Conservation (phyloP, 1,284 basidiomycete species). For the Puccinia hordei region DNA sequence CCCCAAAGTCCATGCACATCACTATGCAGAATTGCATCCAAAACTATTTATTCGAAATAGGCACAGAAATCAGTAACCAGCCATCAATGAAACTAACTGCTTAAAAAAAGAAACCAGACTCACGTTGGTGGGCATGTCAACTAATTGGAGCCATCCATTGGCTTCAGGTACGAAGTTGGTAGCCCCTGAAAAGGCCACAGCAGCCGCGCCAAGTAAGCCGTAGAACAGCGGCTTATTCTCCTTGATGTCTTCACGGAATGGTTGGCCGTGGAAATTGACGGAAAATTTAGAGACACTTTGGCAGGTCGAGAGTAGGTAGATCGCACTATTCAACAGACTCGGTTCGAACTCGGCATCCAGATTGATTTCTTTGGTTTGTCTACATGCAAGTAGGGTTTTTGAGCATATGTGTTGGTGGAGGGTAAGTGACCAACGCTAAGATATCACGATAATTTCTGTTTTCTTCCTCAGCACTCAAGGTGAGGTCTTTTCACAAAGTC, state of each 20-base stretch:
- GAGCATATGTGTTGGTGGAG: background rate
- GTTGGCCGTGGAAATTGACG: constrained; percentile 95
- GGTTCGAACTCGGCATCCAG: constrained; percentile 93
- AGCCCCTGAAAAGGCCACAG: constrained; percentile 83
- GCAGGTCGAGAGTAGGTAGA: constrained; percentile 72
- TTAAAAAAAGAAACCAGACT: constrained; percentile 56
- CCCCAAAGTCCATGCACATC: constrained; percentile 86
- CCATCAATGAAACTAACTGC: background rate
- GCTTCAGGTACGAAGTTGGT: constrained; percentile 92
- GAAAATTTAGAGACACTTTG: constrained; percentile 96
- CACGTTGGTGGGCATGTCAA: constrained; percentile 79
- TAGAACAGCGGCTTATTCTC: constrained; percentile 90
- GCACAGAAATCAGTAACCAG: background rate
- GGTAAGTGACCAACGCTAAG: background rate
- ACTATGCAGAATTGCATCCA: constrained; percentile 72
- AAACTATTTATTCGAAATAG: constrained; percentile 66
- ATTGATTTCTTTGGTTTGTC: constrained; percentile 71
- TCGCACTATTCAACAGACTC: constrained; percentile 86
- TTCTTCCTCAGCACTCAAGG: constrained; percentile 65
- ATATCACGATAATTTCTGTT: background rate
- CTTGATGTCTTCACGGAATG: constrained; percentile 91
- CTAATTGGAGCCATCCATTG: constrained; percentile 94
- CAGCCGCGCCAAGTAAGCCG: constrained; percentile 75
- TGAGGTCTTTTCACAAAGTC: constrained; percentile 74
- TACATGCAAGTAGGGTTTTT: constrained; percentile 56